phyloP scores from a whole-genome alignment of 768 basidiomycete species.

The Tephrocybe sp. region DNA sequence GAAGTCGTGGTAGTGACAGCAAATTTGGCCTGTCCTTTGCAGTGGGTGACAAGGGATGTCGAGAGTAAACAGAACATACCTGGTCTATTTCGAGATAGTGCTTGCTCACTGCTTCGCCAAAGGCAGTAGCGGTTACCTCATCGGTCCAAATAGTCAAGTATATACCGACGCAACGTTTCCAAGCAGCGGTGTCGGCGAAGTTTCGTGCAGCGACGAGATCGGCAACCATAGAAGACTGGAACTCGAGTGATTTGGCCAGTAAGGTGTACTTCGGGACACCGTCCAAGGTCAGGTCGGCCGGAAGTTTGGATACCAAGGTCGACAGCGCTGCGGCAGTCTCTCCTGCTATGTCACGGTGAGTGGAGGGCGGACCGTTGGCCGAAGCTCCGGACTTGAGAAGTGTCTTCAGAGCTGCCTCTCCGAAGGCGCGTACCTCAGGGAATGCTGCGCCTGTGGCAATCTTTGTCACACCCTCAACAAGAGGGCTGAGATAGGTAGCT shows the following conservation, averaged over 20 bases:
- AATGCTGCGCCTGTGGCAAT: conserved; percentile 91
- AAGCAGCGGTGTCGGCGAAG: conserved; percentile 51
- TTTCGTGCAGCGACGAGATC: conserved; percentile 68
- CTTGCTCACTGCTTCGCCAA: conserved; percentile 61
- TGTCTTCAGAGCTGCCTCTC: conserved; percentile 64
- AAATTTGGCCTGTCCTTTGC: conserved; percentile 51
- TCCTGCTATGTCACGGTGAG: conserved; percentile 63
- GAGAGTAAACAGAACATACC: conserved; percentile 30
- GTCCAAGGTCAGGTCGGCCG: conserved; percentile 40
- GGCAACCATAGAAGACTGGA: conserved; percentile 69
- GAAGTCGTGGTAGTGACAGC: conserved; percentile 39
- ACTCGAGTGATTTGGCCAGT: conserved; percentile 61
- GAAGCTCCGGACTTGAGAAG: conserved; percentile 84
- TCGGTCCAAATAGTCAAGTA: conserved; percentile 76
- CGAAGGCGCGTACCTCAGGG: conserved; percentile 68
- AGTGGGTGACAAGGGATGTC: neutral
- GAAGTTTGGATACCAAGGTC: conserved; percentile 59
- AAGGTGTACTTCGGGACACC: conserved; percentile 53
- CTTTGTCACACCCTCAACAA: conserved; percentile 88
- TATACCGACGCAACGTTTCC: conserved; percentile 69
- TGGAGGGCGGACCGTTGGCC: conserved; percentile 61
- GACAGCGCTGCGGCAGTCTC: conserved; percentile 58
- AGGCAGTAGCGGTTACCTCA: conserved; percentile 42
- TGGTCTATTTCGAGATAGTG: conserved; percentile 80
- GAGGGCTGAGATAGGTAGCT: conserved; percentile 79